Evolutionary conservation across 2,329 filamentous ascomycete genomes (phyloP).

Genomic region (Penicillium sp.): DNA sequence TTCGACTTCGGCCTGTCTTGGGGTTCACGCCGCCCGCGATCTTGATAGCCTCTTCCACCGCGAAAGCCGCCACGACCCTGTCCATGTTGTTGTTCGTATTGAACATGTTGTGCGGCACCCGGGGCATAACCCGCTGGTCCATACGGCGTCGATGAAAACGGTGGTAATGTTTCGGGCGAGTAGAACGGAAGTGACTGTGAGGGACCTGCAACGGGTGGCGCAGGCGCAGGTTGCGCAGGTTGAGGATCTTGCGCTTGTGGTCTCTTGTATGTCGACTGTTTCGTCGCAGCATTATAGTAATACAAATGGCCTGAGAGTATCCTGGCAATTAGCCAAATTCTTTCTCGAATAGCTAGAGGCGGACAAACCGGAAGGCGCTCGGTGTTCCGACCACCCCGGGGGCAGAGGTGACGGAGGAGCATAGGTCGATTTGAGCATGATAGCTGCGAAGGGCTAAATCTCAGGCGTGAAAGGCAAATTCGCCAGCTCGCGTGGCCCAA

Average conservation of each 20-base stretch:
- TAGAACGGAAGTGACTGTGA: slow-evolving; percentile 36
- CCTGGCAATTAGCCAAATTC: slow-evolving; percentile 22
- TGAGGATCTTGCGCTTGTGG: slow-evolving; percentile 53
- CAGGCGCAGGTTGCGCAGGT: slow-evolving; percentile 16
- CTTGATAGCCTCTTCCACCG: slow-evolving; percentile 58
- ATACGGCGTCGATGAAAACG: slow-evolving; percentile 42
- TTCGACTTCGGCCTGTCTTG: slow-evolving; percentile 80
- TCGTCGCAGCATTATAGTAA: slow-evolving; percentile 81
- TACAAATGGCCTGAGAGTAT: slow-evolving; percentile 69
- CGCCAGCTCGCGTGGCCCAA: slow-evolving; percentile 9
- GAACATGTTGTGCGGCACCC: slow-evolving; percentile 15
- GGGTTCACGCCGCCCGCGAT: slow-evolving; percentile 67
- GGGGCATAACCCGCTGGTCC: slow-evolving; percentile 28
- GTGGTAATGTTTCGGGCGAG: slow-evolving; percentile 36
- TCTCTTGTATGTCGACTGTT: slow-evolving; percentile 83
- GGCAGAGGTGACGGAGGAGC: slow-evolving; percentile 68
- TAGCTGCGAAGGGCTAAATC: slow-evolving; percentile 2
- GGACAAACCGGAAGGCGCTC: slow-evolving; percentile 69
- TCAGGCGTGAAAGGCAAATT: slow-evolving; percentile 3
- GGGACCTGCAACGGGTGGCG: slow-evolving; percentile 46
- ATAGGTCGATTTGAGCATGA: slow-evolving; percentile 79
- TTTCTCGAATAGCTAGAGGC: slow-evolving; percentile 10
- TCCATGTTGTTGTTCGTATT: slow-evolving; percentile 33
- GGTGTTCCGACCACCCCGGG: slow-evolving; percentile 90
- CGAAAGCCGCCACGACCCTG: slow-evolving; percentile 50